phyloP scores from a whole-genome alignment of 495 filamentous ascomycete species.

The Talaromyces trachyspermus region DNA sequence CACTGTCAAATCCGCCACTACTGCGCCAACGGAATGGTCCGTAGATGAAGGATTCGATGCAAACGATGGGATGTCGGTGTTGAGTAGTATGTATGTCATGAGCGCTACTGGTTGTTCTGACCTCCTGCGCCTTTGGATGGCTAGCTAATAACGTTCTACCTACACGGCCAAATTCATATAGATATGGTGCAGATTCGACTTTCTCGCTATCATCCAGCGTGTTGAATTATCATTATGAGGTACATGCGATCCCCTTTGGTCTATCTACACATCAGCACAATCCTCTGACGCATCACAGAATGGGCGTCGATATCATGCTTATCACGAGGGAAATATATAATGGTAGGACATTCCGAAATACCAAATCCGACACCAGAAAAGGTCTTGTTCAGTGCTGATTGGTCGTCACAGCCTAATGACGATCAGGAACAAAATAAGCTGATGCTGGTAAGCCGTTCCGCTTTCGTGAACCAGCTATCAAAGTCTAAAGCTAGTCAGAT shows the following conservation, averaged over 20 bases:
- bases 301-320: conserved; percentile 10
- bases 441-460: neutral
- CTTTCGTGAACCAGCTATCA: neutral
- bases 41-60: neutral
- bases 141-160: too few relatives aligned
- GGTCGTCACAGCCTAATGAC: conserved; percentile 5
- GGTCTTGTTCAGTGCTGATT: neutral
- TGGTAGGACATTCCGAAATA: conserved; percentile 3
- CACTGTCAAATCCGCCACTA: conserved; percentile 1
- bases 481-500: conserved; percentile 9
- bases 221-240: conserved; percentile 9
- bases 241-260: neutral
- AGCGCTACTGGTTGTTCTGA: too few relatives aligned
- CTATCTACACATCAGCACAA: too few relatives aligned
- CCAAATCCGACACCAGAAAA: neutral
- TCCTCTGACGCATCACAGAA: too few relatives aligned
- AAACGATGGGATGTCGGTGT: neutral
- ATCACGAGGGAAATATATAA: conserved; percentile 10
- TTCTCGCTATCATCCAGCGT: conserved; percentile 8
- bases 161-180: neutral
- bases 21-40: conserved; percentile 8
- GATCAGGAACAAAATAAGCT: conserved; percentile 9
- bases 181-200: conserved; percentile 8
- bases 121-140: too few relatives aligned
- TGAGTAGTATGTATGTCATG: conserved; percentile 5